Conservation (phyloP, 352 stramenopile species). For the Phytophthora constricta region DNA sequence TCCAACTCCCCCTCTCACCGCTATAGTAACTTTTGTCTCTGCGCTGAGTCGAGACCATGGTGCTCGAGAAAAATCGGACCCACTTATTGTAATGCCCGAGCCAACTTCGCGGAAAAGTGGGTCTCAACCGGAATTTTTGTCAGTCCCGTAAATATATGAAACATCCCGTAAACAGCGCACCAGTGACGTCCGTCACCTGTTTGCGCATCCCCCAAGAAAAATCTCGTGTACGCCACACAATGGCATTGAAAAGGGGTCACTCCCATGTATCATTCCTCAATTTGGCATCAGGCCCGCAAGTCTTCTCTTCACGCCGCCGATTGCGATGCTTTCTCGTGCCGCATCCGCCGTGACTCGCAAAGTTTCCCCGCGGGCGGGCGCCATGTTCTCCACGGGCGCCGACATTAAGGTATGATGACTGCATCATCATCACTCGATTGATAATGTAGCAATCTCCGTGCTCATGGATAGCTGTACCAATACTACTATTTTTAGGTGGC, state of each 20-base stretch:
- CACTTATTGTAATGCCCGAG: too few relatives aligned
- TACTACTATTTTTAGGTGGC: slow-evolving; percentile 22
- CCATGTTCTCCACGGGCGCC: slow-evolving; percentile 31
- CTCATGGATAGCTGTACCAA: background rate
- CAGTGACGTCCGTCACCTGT: too few relatives aligned
- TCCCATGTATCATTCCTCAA: background rate
- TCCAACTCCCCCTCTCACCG: too few relatives aligned
- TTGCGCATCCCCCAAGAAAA: background rate
- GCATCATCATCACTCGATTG: background rate
- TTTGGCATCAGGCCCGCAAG: background rate
- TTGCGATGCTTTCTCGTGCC: slow-evolving; percentile 1
- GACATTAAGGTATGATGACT: slow-evolving; percentile 25
- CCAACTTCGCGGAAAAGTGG: too few relatives aligned
- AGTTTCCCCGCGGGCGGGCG: slow-evolving; percentile 16
- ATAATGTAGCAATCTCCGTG: background rate
- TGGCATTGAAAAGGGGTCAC: too few relatives aligned
- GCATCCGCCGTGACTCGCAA: background rate
- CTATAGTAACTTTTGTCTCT: too few relatives aligned
- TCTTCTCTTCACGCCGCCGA: background rate
- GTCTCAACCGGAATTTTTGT: too few relatives aligned
- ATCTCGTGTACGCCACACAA: too few relatives aligned
- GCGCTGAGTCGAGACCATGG: too few relatives aligned
- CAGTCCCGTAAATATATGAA: too few relatives aligned
- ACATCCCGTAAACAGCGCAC: too few relatives aligned
- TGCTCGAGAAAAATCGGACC: too few relatives aligned